Evolutionary conservation across 139 green algal species (phyloP).

Genomic region (Nannochloris sp.): DNA sequence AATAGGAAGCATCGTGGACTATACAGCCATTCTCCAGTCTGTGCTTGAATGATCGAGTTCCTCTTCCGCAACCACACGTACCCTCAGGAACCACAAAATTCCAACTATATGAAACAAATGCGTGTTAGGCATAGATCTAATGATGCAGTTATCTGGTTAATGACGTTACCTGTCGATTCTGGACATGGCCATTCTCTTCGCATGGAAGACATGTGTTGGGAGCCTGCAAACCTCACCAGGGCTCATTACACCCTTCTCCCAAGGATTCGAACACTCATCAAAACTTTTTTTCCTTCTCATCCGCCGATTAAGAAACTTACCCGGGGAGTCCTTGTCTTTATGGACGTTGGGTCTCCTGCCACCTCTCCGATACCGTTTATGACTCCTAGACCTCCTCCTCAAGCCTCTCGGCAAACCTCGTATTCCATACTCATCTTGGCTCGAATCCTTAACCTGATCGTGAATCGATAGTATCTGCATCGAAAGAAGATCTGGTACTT

Average conservation of each 20-base stretch:
- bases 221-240: conserved; percentile 13
- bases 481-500: not conserved
- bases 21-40: conserved; percentile 20
- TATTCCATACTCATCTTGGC: conserved; percentile 14
- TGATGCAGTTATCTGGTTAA: too few species aligned
- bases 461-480: conserved; percentile 17
- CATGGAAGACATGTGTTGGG: conserved; percentile 64
- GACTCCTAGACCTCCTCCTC: conserved; percentile 29
- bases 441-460: not conserved
- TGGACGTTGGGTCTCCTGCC: conserved; percentile 26
- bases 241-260: not conserved
- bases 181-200: conserved; percentile 49
- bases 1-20: conserved; percentile 62
- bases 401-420: conserved; percentile 16
- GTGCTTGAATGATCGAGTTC: conserved; percentile 46
- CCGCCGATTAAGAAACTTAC: conserved; percentile 22
- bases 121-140: too few species aligned
- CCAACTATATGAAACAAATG: not conserved
- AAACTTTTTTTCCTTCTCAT: conserved; percentile 36
- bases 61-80: conserved; percentile 32
- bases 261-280: not conserved
- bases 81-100: conserved; percentile 46
- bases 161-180: too few species aligned
- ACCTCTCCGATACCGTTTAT: conserved; percentile 28
- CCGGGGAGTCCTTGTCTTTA: not conserved